Base-by-base conservation (phyloP, 2,329 filamentous ascomycete species). In the Passalora sequoiae region DNA sequence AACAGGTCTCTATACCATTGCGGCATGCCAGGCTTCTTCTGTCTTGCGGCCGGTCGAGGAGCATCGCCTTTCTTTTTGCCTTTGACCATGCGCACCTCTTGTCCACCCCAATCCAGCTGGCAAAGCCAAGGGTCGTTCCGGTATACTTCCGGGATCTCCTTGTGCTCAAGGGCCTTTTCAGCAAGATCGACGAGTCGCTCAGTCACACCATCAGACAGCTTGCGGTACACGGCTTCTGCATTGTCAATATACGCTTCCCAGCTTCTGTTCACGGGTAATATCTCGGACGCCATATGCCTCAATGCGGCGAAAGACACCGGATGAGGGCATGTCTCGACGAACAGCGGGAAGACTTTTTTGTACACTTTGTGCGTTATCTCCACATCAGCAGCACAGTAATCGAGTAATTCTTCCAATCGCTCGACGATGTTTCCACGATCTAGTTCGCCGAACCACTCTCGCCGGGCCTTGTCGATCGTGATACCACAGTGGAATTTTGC, bases 1-100 rank as follows among this genome's bases (percentile, higher is more conserved):
- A 94, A 95, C 1, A 98, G 71, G 62, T 89, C 88, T 60, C 92
- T 96, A 68, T 95, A 98, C 92, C 92, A 98, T 53, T 85, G 77
- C 0, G 92, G 92, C 84, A 86, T 92, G 10, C 92, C 92, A 0
- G 91, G 89, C 69, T 84, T 88, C 73, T 97, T 98, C 63, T 98
- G 92, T 33, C 85, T 75, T 8, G 82, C 82, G 6, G 82, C 84
- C 21, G 84, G 88, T 32, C 88, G 75, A 2, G 85, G 84, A 8
- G 84, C 81, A 43, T 94, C 87, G 7, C 70, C 73, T 64, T 95
- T 96, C 66, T 85, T 89, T 70, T 92, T 96, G 3, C 83, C 85
- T 63, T 96, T 97, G 16, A 81, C 82, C 85, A 91, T 92, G 61
- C 80, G 89, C 49, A 95, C 75, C 63, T 94, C 87, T 66, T 97